phyloP scores from a whole-genome alignment of 495 filamentous ascomycete species.

The Margaritispora aquatica region DNA sequence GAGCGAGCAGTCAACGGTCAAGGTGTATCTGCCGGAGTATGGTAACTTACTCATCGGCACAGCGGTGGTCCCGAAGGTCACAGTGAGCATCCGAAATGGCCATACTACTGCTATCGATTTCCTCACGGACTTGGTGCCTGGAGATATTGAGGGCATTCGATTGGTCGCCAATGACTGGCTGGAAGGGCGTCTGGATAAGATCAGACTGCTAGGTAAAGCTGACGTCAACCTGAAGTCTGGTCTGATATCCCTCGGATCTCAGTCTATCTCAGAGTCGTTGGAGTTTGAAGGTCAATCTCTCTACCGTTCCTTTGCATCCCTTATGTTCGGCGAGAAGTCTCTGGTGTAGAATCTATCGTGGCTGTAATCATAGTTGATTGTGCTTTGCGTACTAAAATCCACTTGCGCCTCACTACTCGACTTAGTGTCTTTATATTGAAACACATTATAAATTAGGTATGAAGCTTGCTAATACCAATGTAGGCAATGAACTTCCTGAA shows the following conservation, averaged over 20 bases:
- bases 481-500: constrained; percentile 60
- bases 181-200: constrained; percentile 59
- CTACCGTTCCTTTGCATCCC: constrained; percentile 46
- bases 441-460: neutral
- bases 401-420: constrained; percentile 1
- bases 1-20: constrained; percentile 59
- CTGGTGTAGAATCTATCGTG: constrained; percentile 17
- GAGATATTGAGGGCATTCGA: constrained; percentile 70
- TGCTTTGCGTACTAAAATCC: neutral
- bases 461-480: constrained; percentile 11
- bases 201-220: constrained; percentile 66
- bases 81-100: constrained; percentile 68
- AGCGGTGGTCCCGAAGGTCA: constrained; percentile 65
- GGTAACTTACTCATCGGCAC: constrained; percentile 69
- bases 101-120: constrained; percentile 72
- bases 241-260: constrained; percentile 66
- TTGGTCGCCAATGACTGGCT: constrained; percentile 85
- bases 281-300: constrained; percentile 73
- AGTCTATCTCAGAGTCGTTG: constrained; percentile 62
- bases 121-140: constrained; percentile 64
- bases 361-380: constrained; percentile 7
- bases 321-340: constrained; percentile 45
- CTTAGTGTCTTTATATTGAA: neutral
- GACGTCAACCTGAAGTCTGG: constrained; percentile 69
- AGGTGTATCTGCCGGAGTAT: constrained; percentile 82